Base-by-base conservation (phyloP, 768 basidiomycete species). In the Asterophora lycoperdoides region DNA sequence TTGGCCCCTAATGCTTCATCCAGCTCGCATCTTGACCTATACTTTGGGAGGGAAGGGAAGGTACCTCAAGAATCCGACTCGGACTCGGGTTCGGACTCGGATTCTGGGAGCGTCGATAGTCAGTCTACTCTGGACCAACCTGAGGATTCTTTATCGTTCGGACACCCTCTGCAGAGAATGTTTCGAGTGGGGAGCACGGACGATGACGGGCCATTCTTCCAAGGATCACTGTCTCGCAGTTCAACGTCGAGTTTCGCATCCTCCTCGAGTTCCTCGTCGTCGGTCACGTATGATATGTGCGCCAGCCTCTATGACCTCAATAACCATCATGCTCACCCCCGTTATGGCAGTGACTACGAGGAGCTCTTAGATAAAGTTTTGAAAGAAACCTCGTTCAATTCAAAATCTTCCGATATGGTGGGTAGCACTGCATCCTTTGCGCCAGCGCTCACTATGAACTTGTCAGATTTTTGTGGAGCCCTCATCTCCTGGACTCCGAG, bases 101-200 rank as follows among this genome's bases (percentile, higher is more conserved):
- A 63, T 10, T 32, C 30, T 10, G 23, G 23, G 23, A 57, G 52
- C 41, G 55, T 46, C 19, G 58, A 56, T 8, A 67, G 65, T 29
- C 64, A 69, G 38, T 57, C 64, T 1, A 69, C 70, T 8, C 59
- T 68, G 14, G 68, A 69, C 17, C 63, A 69, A 34, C 36, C 33
- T 5, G 65, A 60, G 11, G 35, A 54, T 4, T 41, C 46, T 18
- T 38, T 47, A 1, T 50, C 49, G 28, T 66, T 70, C 54, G 69
- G 69, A 18, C 60, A 67, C 46, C 67, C 67, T 9, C 53, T 71
- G 10, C 57, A 68, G 41, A 65, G 70, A 30, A 66, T 73, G 60
- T 59, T 61, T 8, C 62, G 67, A 19, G 38, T 56, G 9, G 61
- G 55, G 29, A 64, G 60, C 44, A 57, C 56, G 34, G 60, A 62